A percentile compares a stretch with the other conserved stretches of the same genome.
Conservation (phyloP, 106 monocot species). For the Acorus gramineus region DNA sequence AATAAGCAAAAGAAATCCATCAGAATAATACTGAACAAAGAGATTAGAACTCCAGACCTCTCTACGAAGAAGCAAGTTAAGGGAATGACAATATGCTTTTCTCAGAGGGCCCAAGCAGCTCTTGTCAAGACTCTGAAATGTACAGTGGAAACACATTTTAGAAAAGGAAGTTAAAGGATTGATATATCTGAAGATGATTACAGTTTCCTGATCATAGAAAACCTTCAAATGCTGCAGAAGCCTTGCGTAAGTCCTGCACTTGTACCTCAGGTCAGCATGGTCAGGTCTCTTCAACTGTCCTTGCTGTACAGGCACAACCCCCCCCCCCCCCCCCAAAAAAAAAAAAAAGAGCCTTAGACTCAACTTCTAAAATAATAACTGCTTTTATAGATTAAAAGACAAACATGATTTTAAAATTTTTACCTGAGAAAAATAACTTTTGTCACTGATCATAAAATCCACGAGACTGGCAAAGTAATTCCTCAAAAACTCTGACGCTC, state of each 20-base stretch:
- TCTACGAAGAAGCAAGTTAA: slow-evolving; percentile 86
- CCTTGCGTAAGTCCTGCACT: slow-evolving; percentile 94
- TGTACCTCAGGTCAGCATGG: slow-evolving; percentile 96
- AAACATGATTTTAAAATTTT: no score
- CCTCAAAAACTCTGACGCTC: slow-evolving; percentile 89
- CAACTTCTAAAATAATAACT: no score
- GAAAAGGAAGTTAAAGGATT: slow-evolving; percentile 1
- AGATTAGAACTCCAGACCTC: slow-evolving; percentile 42
- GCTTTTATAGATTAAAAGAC: no score
- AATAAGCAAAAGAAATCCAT: neutral
- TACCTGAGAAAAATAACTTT: slow-evolving; percentile 99
- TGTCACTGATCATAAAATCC: slow-evolving; percentile 98
- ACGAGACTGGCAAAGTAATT: slow-evolving; percentile 96
- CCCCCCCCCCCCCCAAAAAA: no score
- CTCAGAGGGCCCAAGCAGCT: slow-evolving; percentile 82
- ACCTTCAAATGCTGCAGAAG: slow-evolving; percentile 98
- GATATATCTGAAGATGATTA: neutral
- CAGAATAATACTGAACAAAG: neutral
- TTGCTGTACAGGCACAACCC: slow-evolving; percentile 27
- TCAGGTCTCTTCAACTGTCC: slow-evolving; percentile 99
- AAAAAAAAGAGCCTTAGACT: no score
- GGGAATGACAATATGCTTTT: slow-evolving; percentile 94
- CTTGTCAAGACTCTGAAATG: slow-evolving; percentile 86
- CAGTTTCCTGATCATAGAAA: slow-evolving; percentile 1
- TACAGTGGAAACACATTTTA: neutral